Evolutionary conservation across 176 grass and related monocot species (phyloP).

Genomic region (Carex scoparia): DNA sequence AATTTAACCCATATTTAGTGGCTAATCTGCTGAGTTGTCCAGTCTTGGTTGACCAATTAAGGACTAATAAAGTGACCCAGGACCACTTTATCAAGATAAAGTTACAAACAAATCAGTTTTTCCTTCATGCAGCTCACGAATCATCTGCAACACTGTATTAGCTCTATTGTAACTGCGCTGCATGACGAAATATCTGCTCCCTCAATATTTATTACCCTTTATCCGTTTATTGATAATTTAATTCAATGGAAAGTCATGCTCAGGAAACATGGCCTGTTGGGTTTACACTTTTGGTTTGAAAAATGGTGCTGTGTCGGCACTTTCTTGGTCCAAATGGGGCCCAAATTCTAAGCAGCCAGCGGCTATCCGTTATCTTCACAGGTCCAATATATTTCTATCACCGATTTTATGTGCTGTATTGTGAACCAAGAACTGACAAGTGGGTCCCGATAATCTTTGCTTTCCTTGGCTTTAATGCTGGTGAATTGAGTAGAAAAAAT

Average conservation of each 20-base stretch:
- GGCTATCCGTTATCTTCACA: background rate
- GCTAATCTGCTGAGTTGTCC: background rate
- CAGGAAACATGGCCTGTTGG: background rate
- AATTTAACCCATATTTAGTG: background rate
- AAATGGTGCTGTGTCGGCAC: background rate
- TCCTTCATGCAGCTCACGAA: no score
- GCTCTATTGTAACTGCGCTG: no score
- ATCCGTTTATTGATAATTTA: background rate
- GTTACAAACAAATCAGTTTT: no score
- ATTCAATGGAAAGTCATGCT: background rate
- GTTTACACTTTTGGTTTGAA: background rate
- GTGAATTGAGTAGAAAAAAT: no score
- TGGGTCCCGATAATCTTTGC: background rate
- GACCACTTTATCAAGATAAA: background rate
- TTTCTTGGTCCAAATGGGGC: background rate
- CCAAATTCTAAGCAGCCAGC: background rate
- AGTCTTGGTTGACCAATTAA: background rate
- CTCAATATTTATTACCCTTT: no score
- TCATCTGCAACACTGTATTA: no score
- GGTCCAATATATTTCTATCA: background rate
- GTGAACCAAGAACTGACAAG: background rate
- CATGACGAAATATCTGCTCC: no score
- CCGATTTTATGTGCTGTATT: background rate
- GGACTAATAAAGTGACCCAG: background rate
- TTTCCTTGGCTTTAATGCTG: background rate